Percentiles rank a stretch among this genome's conserved stretches.
Conservation (phyloP, 2,329 filamentous ascomycete species). For the Nothophoma quercina region DNA sequence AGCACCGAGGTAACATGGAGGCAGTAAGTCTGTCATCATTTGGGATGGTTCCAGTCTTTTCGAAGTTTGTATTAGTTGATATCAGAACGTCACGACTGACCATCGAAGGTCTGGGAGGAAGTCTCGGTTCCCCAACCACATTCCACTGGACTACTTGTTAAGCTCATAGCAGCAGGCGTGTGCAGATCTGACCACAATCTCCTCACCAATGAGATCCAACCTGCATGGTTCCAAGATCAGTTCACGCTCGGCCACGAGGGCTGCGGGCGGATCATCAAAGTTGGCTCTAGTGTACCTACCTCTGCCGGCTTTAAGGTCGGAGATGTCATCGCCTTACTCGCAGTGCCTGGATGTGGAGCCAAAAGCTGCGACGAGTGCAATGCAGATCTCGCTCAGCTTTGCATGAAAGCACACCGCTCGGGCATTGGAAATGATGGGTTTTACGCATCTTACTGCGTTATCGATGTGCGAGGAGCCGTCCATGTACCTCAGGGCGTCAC, state of each 20-base stretch:
- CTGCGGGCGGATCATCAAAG: constrained; percentile 21
- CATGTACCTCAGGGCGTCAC: constrained; percentile 26
- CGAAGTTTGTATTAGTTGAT: too few relatives aligned
- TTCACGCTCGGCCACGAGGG: constrained; percentile 35
- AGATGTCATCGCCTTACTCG: constrained; percentile 25
- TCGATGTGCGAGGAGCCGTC: constrained; percentile 25
- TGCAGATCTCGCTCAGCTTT: constrained; percentile 24
- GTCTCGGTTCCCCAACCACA: constrained; percentile 19
- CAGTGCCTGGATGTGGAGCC: constrained; percentile 27
- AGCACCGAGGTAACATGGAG: constrained; percentile 31
- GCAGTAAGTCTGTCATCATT: constrained; percentile 21
- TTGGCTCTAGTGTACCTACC: constrained; percentile 17
- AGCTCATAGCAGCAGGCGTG: constrained; percentile 28
- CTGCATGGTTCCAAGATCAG: constrained; percentile 24
- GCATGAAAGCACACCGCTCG: constrained; percentile 21
- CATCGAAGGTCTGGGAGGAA: constrained; percentile 32
- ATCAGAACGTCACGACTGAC: too few relatives aligned
- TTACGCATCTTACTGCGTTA: constrained; percentile 25
- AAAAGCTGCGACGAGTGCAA: constrained; percentile 25
- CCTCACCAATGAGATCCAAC: constrained; percentile 30
- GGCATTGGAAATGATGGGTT: constrained; percentile 31
- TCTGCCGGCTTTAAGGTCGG: constrained; percentile 20
- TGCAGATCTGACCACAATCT: constrained; percentile 33
- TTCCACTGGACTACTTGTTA: constrained; percentile 24
- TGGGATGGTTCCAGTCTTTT: too few relatives aligned